Evolutionary conservation across 106 monocot species (phyloP), one percentile per base, ranked within the genome.

Genomic region (Dioscorea alata): DNA sequence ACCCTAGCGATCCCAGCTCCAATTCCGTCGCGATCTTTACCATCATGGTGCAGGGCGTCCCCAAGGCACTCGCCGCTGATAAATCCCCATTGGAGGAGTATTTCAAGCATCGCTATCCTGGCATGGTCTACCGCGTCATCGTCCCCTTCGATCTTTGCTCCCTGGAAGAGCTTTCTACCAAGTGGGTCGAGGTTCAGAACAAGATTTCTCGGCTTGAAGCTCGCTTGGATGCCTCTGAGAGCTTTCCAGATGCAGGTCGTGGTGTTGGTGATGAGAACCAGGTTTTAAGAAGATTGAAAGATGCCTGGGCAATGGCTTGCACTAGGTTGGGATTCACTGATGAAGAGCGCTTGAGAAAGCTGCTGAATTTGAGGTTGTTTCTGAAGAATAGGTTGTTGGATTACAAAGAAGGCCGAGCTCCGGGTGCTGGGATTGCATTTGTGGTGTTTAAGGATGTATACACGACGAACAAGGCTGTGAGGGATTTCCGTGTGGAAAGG

Each of bases 361-460:
- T 99, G 69, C 78, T 78, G 20, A 76, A 77, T 57, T 66, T 65
- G 79, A 86, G 71, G 64, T 66, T 85, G 57, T 66, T 81, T 13
- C 64, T 99, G 61, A 73, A 75, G 13, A 78, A 58, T 4, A 85
- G 79, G 72, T 61, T 99, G 49, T 28, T 82, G 14, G 87, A 86
- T 57, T 99, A 90, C 59, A 89, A 76, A 69, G 89, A 97, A 75
- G 84, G 85, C 17, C 79, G 81, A 23, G 89, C 92, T 42, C 86
- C 73, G 0, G 97, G 97, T 58, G 86, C 89, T 20, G 97, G 97
- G 9, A 82, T 92, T 58, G 97, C 92, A 15, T 99, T 99, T 75
- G 83, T 99, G 48, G 68, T 99, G 16, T 99, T 99, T 63, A 99
- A 90, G 63, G 97, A 99, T 71, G 87, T 92, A 10, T 90, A 85